These are phyloP conservation scores for Backusella liffmaniae DNA, from an alignment of 192 early-diverging fungal genomes.

Conservation along the genomic window DNA sequence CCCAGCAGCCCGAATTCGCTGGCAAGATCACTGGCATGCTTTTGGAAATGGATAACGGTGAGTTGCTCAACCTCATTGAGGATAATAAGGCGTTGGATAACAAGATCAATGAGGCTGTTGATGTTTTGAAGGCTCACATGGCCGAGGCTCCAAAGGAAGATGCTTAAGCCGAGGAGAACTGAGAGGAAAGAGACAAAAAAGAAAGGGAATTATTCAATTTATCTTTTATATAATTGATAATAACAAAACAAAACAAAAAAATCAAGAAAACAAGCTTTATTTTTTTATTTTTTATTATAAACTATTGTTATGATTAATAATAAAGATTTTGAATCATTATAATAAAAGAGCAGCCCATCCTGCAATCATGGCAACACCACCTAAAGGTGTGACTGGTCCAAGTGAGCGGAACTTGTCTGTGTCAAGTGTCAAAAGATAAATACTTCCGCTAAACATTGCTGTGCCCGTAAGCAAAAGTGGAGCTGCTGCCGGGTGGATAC, in stretches of 20 bases:
- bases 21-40: constrained; percentile 99
- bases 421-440: constrained; percentile 55
- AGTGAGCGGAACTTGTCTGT: constrained; percentile 39
- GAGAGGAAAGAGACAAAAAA: too few relatives aligned
- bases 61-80: constrained; percentile 89
- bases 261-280: too few relatives aligned
- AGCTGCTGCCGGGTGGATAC: constrained; percentile 37
- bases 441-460: constrained; percentile 50
- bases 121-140: constrained; percentile 71
- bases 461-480: constrained; percentile 55
- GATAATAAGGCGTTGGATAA: constrained; percentile 68
- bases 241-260: too few relatives aligned
- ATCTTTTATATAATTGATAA: too few relatives aligned
- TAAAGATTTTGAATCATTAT: constrained; percentile 9
- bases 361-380: constrained; percentile 53
- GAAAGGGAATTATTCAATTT: too few relatives aligned
- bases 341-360: constrained; percentile 52
- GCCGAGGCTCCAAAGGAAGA: constrained; percentile 5
- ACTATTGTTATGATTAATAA: neutral
- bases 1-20: constrained; percentile 69
- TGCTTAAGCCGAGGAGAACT: neutral
- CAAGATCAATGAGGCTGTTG: constrained; percentile 87
- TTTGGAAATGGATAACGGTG: constrained; percentile 96
- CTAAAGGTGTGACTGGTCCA: constrained; percentile 61
- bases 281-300: too few relatives aligned